These are phyloP conservation scores for Hymenoscyphus infarciens DNA, from an alignment of 2,329 filamentous ascomycete genomes.

Conservation along the genomic window DNA sequence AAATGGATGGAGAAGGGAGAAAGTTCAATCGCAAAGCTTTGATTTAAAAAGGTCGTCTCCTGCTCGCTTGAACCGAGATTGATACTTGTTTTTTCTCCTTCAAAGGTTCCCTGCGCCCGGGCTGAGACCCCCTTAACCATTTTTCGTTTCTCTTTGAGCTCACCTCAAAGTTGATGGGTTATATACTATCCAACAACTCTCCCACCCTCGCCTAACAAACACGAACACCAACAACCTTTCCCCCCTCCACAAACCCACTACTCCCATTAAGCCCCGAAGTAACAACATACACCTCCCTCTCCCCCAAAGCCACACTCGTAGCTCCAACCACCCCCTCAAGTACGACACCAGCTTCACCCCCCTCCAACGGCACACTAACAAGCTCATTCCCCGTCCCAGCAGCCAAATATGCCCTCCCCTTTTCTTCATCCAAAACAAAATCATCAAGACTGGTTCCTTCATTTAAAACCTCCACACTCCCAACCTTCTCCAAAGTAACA, in stretches of 20 bases:
- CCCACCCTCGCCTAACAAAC: no score
- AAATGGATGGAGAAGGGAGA: no score
- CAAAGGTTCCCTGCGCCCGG: no score
- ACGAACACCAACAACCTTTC: background rate
- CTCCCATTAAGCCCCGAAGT: conserved; percentile 7
- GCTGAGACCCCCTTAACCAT: no score
- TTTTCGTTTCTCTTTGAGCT: no score
- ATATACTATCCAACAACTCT: no score
- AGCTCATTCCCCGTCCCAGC: conserved; percentile 11
- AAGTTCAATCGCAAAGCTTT: no score
- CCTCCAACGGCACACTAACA: conserved; percentile 11
- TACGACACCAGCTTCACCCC: conserved; percentile 7
- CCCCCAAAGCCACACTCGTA: conserved; percentile 18
- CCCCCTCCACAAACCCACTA: background rate
- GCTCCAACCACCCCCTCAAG: conserved; percentile 13
- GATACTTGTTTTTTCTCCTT: no score
- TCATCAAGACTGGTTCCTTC: conserved; percentile 17
- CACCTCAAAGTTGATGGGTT: no score
- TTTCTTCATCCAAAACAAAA: conserved; percentile 16
- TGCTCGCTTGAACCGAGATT: no score
- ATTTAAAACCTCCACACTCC: conserved; percentile 15
- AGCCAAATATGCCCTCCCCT: conserved; percentile 16
- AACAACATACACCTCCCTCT: conserved; percentile 11
- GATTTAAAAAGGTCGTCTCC: no score
- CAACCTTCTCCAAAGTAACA: conserved; percentile 10